Conservation (phyloP, 208 protist species). For the Leishmania lainsoni region DNA sequence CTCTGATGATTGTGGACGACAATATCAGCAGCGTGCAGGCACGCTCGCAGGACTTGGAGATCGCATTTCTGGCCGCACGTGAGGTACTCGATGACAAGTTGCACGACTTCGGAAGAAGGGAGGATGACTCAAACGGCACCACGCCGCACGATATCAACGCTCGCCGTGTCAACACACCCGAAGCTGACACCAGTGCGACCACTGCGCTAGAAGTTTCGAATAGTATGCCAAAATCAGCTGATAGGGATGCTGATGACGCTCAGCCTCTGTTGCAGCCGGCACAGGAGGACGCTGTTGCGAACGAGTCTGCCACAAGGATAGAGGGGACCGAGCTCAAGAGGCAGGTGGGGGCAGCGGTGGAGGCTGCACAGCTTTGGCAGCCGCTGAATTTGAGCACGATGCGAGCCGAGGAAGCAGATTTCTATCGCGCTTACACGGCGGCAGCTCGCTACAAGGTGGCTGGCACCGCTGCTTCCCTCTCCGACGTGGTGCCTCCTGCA, state of each 20-base stretch:
- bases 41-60: conserved; percentile 80
- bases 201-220: background rate
- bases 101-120: conserved; percentile 34
- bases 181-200: background rate
- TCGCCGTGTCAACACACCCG: background rate
- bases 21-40: conserved; percentile 60
- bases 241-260: background rate
- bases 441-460: conserved; percentile 23
- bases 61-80: conserved; percentile 72
- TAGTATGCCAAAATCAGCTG: background rate
- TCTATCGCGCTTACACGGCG: conserved; percentile 77
- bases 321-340: background rate
- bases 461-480: conserved; percentile 12
- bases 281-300: background rate
- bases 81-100: conserved; percentile 70
- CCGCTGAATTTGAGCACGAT: conserved; percentile 25
- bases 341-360: background rate
- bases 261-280: background rate
- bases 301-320: background rate
- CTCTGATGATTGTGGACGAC: conserved; percentile 89
- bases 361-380: conserved; percentile 7
- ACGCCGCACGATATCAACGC: background rate
- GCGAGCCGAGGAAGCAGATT: conserved; percentile 65
- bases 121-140: conserved; percentile 1
- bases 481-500: background rate